Percentiles rank a stretch among this genome's conserved stretches.
These are phyloP conservation scores for Apiotrichum brassicae DNA, from an alignment of 1,284 basidiomycete genomes.

Conservation along the genomic window DNA sequence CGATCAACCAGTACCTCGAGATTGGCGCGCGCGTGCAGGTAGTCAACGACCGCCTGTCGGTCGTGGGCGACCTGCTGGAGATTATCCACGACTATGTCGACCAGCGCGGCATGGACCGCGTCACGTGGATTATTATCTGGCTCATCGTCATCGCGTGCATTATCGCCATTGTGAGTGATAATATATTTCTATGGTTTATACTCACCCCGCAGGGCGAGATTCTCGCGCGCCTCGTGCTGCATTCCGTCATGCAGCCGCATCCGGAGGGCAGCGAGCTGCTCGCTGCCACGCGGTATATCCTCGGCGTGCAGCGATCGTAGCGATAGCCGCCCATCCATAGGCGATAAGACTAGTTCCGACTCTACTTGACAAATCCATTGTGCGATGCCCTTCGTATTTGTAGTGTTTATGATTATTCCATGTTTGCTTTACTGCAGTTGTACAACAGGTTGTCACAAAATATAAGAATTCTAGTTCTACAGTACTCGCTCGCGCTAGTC, in stretches of 20 bases:
- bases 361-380: too few species aligned
- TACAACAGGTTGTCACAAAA: too few species aligned
- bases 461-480: background rate
- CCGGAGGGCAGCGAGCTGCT: too few species aligned
- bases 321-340: too few species aligned
- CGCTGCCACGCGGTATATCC: too few species aligned
- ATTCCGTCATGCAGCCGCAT: conserved; percentile 12
- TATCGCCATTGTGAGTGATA: conserved; percentile 37
- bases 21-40: conserved; percentile 77
- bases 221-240: conserved; percentile 66
- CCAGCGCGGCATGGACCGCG: conserved; percentile 82
- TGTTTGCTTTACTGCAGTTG: too few species aligned
- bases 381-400: too few species aligned
- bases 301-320: too few species aligned
- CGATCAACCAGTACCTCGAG: conserved; percentile 91
- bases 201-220: conserved; percentile 70
- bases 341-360: too few species aligned
- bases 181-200: too few species aligned
- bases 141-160: conserved; percentile 81
- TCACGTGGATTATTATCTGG: conserved; percentile 94
- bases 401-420: too few species aligned
- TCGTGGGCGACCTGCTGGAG: conserved; percentile 80
- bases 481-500: background rate
- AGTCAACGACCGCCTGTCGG: conserved; percentile 79
- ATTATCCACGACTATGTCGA: conserved; percentile 92